phyloP scores from a whole-genome alignment of 202 grass and related monocot genomes.

The Carex arenaria region DNA sequence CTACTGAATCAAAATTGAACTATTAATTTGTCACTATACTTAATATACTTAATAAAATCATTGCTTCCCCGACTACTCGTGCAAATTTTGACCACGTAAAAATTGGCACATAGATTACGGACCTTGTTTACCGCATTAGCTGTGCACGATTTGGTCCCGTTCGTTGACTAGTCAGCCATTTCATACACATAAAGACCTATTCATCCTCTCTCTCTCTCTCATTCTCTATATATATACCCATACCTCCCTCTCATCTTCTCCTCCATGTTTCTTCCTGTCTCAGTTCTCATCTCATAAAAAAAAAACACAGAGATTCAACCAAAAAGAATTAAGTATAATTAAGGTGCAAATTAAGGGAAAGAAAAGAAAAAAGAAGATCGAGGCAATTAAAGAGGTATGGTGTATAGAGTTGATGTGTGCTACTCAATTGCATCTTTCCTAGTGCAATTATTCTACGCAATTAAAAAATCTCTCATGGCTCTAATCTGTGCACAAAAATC shows the following conservation, averaged over 20 bases:
- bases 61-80: background rate
- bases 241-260: background rate
- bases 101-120: background rate
- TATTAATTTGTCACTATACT: too few species aligned
- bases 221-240: background rate
- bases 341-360: background rate
- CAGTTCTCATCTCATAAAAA: background rate
- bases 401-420: constrained; percentile 8
- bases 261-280: background rate
- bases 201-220: background rate
- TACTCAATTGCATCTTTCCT: constrained; percentile 20
- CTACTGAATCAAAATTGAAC: too few species aligned
- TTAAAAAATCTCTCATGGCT: constrained; percentile 18
- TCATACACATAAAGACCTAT: constrained; percentile 15
- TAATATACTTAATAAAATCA: too few species aligned
- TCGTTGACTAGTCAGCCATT: constrained; percentile 16
- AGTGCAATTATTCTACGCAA: constrained; percentile 10
- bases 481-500: background rate
- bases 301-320: background rate
- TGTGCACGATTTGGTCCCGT: constrained; percentile 1
- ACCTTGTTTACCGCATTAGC: background rate
- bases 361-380: background rate
- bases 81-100: background rate
- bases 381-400: constrained; percentile 18
- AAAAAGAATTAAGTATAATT: background rate